These are phyloP conservation scores for Porphyridium purpureum DNA, from an alignment of 23 red algal genomes.

Conservation along the genomic window DNA sequence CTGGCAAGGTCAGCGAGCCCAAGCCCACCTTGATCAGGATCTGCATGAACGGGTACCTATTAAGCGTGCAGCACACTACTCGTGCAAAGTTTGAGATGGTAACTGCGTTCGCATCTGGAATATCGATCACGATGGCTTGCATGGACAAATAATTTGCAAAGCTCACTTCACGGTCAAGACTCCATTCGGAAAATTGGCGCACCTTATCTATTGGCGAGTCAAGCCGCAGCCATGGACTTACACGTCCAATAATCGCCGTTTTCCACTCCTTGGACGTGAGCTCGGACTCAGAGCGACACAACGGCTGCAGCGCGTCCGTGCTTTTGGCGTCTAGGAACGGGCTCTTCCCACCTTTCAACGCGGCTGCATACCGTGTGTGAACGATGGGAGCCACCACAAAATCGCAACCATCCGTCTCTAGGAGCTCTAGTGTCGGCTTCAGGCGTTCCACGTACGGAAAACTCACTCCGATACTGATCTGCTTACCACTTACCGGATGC, in stretches of 20 bases:
- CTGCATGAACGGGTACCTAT: too few species aligned
- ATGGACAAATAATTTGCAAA: constrained; percentile 43
- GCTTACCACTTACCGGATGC: constrained; percentile 42
- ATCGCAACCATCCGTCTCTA: constrained; percentile 42
- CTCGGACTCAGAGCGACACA: constrained; percentile 56
- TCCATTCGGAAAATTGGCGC: constrained; percentile 24
- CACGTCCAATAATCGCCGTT: constrained; percentile 36
- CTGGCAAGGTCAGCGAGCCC: background rate
- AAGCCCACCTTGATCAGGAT: constrained; percentile 3
- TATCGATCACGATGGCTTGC: constrained; percentile 22
- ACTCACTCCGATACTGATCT: constrained; percentile 50
- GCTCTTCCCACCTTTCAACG: constrained; percentile 8
- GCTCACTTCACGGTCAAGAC: constrained; percentile 30
- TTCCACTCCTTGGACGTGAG: constrained; percentile 43
- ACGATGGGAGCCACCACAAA: constrained; percentile 49
- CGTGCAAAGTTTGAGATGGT: constrained; percentile 33
- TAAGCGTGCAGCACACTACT: too few species aligned
- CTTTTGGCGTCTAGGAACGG: too few species aligned
- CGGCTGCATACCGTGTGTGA: constrained; percentile 38
- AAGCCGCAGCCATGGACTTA: constrained; percentile 33
- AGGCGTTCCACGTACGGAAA: constrained; percentile 25
- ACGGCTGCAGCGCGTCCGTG: constrained; percentile 25
- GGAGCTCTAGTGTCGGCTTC: constrained; percentile 19
- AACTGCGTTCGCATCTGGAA: constrained; percentile 15
- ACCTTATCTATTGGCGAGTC: constrained; percentile 17